Percentiles rank a stretch among this genome's conserved stretches.
Evolutionary conservation across 1,139 yeast species (phyloP).

Genomic region (Scheffersomyces lignicola): DNA sequence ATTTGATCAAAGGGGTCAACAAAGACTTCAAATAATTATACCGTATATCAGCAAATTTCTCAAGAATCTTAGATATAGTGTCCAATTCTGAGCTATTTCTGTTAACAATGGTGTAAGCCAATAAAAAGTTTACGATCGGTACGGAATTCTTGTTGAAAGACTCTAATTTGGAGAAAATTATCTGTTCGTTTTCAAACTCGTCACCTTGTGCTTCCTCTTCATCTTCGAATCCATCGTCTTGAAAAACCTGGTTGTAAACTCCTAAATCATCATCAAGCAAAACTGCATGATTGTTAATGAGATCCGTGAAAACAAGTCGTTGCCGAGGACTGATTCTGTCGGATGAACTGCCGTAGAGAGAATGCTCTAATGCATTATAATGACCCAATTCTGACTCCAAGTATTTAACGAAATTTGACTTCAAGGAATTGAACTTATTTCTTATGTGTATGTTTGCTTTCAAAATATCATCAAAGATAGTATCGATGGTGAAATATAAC

Average conservation of each 20-base stretch:
- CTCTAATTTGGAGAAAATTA: slow-evolving; percentile 9
- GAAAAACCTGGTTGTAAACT: slow-evolving; percentile 10
- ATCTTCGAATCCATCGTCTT: slow-evolving; percentile 19
- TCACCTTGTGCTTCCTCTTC: slow-evolving; percentile 16
- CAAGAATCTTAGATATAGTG: slow-evolving; percentile 14
- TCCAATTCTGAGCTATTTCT: slow-evolving; percentile 16
- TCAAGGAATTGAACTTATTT: slow-evolving; percentile 22
- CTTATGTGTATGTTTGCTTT: slow-evolving; percentile 15
- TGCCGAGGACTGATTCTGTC: slow-evolving; percentile 19
- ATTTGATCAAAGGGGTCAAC: slow-evolving; percentile 11
- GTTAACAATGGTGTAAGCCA: slow-evolving; percentile 33
- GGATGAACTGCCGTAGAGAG: slow-evolving; percentile 7
- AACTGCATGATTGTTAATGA: slow-evolving; percentile 6
- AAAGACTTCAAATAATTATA: slow-evolving; percentile 18
- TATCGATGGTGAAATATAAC: slow-evolving; percentile 32
- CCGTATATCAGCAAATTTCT: slow-evolving; percentile 28
- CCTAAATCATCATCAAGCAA: slow-evolving; percentile 13
- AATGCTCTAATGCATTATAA: slow-evolving; percentile 16
- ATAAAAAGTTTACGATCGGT: slow-evolving; percentile 36
- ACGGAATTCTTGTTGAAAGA: slow-evolving; percentile 22
- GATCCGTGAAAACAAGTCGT: slow-evolving; percentile 13
- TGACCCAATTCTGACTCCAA: slow-evolving; percentile 28
- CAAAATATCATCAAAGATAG: slow-evolving; percentile 23
- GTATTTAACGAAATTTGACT: slow-evolving; percentile 21
- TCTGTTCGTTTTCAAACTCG: slow-evolving; percentile 12